phyloP scores from a whole-genome alignment of 805 yeast species.

The Zygosaccharomyces gambellarensis region DNA sequence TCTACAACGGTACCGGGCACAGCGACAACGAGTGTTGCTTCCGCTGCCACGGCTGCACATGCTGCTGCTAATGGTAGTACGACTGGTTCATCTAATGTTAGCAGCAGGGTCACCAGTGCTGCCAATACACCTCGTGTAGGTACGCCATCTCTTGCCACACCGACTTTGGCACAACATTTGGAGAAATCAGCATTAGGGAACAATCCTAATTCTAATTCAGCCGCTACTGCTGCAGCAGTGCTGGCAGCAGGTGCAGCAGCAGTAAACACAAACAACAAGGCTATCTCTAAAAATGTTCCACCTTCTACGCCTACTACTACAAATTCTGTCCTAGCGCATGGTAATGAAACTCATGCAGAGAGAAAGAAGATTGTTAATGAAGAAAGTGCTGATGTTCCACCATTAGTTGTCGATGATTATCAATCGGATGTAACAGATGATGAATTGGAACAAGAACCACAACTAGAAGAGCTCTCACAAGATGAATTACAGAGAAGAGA shows the following conservation, averaged over 20 bases:
- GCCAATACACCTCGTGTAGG: slow-evolving; percentile 22
- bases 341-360: slow-evolving; percentile 3
- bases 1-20: neutral
- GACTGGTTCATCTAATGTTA: slow-evolving; percentile 13
- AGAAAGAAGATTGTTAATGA: slow-evolving; percentile 5
- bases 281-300: slow-evolving; percentile 13
- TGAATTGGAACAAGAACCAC: slow-evolving; percentile 23
- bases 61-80: slow-evolving; percentile 8
- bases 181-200: slow-evolving; percentile 11
- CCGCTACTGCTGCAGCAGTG: slow-evolving; percentile 25
- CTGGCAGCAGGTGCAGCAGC: slow-evolving; percentile 29
- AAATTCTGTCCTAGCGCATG: neutral
- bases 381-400: neutral
- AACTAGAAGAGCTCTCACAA: slow-evolving; percentile 10
- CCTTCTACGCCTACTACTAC: slow-evolving; percentile 6
- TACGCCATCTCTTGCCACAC: slow-evolving; percentile 15
- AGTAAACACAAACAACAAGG: slow-evolving; percentile 23
- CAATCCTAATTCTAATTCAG: slow-evolving; percentile 15
- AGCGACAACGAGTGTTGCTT: neutral
- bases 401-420: slow-evolving; percentile 15
- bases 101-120: slow-evolving; percentile 14
- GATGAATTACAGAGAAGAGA: slow-evolving; percentile 16
- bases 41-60: slow-evolving; percentile 1
- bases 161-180: slow-evolving; percentile 9
- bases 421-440: slow-evolving; percentile 26